Evolutionary conservation across 2,329 filamentous ascomycete genomes (phyloP).

Genomic region (Colletotrichum salicis): DNA sequence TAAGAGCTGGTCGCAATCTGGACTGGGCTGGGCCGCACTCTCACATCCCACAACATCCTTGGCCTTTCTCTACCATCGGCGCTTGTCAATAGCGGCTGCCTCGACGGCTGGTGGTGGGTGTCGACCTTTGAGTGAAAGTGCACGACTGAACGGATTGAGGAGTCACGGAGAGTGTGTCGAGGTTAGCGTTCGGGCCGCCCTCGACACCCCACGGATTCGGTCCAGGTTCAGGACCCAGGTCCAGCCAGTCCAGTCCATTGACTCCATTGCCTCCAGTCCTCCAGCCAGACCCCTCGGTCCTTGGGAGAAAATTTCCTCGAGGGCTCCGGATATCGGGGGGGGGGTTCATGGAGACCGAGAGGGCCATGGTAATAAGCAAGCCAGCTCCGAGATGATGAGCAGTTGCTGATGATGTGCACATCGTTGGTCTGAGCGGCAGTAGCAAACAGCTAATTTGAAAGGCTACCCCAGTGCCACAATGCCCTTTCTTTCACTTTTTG

Average conservation of each 20-base stretch:
- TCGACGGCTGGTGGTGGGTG: not conserved
- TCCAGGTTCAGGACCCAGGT: not conserved
- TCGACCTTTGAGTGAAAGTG: not conserved
- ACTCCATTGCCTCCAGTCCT: not conserved
- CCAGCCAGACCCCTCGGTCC: not conserved
- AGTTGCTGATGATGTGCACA: constrained; percentile 9
- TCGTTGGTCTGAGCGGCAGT: not conserved
- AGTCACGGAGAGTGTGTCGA: constrained; percentile 1
- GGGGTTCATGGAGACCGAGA: not conserved
- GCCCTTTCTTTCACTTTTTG: not conserved
- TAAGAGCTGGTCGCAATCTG: constrained; percentile 2
- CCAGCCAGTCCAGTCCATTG: not conserved
- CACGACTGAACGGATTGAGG: not conserved
- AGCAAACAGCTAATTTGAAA: not conserved
- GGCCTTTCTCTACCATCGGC: not conserved
- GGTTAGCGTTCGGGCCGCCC: constrained; percentile 16
- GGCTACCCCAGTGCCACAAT: not conserved
- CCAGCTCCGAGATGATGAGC: constrained; percentile 21
- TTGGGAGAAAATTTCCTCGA: not conserved
- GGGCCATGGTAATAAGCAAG: not conserved
- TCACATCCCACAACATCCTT: not conserved
- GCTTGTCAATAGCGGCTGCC: constrained; percentile 22
- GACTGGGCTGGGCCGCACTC: constrained; percentile 7
- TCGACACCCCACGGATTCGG: not conserved
- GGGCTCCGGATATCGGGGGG: constrained; percentile 2